Base-by-base conservation (phyloP, 2,329 filamentous ascomycete species). In the Colletotrichum tropicale region DNA sequence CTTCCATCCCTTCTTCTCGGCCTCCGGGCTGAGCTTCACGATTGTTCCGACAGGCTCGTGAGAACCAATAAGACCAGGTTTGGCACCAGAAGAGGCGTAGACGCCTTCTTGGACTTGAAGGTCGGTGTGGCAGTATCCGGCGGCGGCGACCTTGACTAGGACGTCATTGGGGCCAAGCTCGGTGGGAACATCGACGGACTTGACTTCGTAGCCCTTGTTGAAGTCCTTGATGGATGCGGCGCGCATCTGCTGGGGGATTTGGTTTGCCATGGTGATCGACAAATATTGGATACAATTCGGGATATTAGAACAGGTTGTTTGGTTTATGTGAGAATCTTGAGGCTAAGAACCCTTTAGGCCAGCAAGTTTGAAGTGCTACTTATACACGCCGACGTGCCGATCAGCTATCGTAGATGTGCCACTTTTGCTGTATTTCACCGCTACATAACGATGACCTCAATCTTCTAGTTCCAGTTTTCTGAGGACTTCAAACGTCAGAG, bases 41-140 rank as follows among this genome's bases (percentile, higher is more conserved):
- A 94, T 87, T 64, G 87, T 86, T 7, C 93, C 93, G 2, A 91
- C 92, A 77, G 93, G 93, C 79, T 94, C 93, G 80, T 94, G 93
- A 3, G 73, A 77, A 68, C 92, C 90, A n/a, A 81, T 77, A 6
- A 76, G 67, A 2, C 71, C 71, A 72, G 80, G 66, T 70, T 78
- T 24, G 71, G 80, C 73, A 43, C 80, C 66, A 43, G 80, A 26
- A 70, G 81, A 30, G 77, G 70, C 66, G 34, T 74, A 77, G 60
- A 75, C 70, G 12, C 78, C 71, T 21, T 76, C 56, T 56, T 78
- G 64, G 8, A 76, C 76, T 48, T 77, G 65, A 28, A 77, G 56
- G 56, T 79, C 78, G 10, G 78, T 78, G 71, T 79, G 78, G 36
- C 78, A 79, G 67, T 77, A 76, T 18, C 77, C 75, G 12, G 78